Percentiles rank a stretch among this genome's conserved stretches.
These are phyloP conservation scores for Aspergillus sclerotiicarbonarius DNA, from an alignment of 495 filamentous ascomycete genomes.

Conservation along the genomic window DNA sequence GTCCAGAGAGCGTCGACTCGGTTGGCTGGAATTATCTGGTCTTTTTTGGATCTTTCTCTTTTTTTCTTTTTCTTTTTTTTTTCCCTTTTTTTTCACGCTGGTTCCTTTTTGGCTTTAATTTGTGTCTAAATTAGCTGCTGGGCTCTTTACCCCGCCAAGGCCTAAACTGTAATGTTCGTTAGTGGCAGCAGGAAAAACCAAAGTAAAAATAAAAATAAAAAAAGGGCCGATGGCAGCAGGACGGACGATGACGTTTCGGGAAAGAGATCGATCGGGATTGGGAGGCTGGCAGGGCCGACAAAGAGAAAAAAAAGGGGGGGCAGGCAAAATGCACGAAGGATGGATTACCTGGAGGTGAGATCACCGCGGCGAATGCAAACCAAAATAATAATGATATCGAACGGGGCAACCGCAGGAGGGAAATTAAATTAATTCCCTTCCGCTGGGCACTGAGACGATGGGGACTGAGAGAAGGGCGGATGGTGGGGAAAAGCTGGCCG, in stretches of 20 bases:
- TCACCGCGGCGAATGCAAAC: background rate
- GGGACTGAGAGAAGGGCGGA: background rate
- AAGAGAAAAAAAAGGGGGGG: background rate
- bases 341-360: background rate
- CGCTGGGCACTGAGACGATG: background rate
- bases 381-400: no score
- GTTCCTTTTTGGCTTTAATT: constrained; percentile 1
- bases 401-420: no score
- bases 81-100: constrained; percentile 8
- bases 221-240: background rate
- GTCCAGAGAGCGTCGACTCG: background rate
- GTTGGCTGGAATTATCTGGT: constrained; percentile 3
- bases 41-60: constrained; percentile 3
- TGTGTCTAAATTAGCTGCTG: constrained; percentile 1
- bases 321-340: background rate
- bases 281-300: background rate
- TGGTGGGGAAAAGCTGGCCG: background rate
- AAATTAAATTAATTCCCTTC: background rate
- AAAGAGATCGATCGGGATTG: background rate
- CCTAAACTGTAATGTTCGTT: background rate
- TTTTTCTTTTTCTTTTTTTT: constrained; percentile 5
- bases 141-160: constrained; percentile 12
- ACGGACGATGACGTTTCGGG: background rate
- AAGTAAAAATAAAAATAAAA: no score
- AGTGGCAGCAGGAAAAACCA: background rate